phyloP scores from a whole-genome alignment of 1,284 basidiomycete genomes.

The Mycocalia duriaeana region DNA sequence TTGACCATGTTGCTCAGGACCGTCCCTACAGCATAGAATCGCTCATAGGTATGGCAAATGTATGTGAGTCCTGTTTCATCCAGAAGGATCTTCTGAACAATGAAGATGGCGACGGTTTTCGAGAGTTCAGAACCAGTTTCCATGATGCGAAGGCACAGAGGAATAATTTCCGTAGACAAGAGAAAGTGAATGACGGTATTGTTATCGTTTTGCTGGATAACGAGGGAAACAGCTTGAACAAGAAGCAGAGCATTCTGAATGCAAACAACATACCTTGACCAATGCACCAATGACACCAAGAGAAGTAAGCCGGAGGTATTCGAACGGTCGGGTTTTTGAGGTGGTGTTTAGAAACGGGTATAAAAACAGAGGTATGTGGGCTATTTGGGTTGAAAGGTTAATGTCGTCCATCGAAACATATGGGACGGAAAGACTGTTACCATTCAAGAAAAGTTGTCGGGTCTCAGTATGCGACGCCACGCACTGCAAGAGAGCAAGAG shows the following conservation, averaged over 20 bases:
- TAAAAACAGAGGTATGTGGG: constrained; percentile 97
- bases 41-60: constrained; percentile 98
- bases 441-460: constrained; percentile 86
- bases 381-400: constrained; percentile 34
- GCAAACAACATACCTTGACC: constrained; percentile 74
- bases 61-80: constrained; percentile 98
- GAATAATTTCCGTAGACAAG: constrained; percentile 98
- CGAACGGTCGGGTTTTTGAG: constrained; percentile 97
- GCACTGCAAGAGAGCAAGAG: constrained; percentile 94
- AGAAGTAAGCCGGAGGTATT: constrained; percentile 96
- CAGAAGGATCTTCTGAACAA: constrained; percentile 98
- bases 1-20: constrained; percentile 99
- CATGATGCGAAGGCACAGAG: constrained; percentile 98
- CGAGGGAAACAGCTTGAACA: constrained; percentile 5
- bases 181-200: constrained; percentile 98
- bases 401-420: not conserved
- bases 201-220: constrained; percentile 91
- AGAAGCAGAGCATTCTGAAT: not conserved
- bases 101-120: constrained; percentile 99
- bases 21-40: constrained; percentile 98
- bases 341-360: constrained; percentile 99
- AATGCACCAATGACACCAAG: constrained; percentile 98
- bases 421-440: constrained; percentile 30
- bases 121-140: constrained; percentile 99
- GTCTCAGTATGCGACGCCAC: constrained; percentile 96